These are phyloP conservation scores for Leptographium radiaticola DNA, from an alignment of 2,329 filamentous ascomycete genomes.

Conservation along the genomic window DNA sequence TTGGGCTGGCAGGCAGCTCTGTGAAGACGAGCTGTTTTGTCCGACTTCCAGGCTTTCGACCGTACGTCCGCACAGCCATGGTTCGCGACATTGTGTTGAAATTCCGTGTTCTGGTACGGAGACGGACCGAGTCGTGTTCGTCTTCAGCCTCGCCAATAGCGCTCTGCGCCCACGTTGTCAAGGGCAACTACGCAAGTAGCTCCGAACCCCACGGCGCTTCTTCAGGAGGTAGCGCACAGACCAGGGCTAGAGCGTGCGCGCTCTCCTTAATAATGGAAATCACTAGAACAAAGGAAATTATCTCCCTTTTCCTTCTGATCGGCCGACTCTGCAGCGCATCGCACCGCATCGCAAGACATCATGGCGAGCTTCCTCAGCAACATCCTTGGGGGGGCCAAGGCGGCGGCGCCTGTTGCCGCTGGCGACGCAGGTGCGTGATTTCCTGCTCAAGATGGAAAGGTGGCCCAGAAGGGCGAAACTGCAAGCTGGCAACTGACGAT, in stretches of 20 bases:
- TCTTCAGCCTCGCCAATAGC: background rate
- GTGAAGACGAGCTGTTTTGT: constrained; percentile 33
- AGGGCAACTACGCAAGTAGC: background rate
- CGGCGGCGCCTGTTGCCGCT: constrained; percentile 34
- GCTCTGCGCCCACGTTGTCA: background rate
- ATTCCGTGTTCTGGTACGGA: background rate
- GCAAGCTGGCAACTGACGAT: background rate
- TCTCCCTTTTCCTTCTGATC: background rate
- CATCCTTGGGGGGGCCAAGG: constrained; percentile 56
- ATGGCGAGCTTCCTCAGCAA: constrained; percentile 53
- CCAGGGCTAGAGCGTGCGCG: background rate
- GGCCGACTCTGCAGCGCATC: background rate
- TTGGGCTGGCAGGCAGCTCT: constrained; percentile 37
- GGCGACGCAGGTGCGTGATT: constrained; percentile 49
- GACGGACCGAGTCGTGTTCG: too few species aligned
- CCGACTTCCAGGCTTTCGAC: constrained; percentile 30
- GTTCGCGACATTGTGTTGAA: constrained; percentile 28
- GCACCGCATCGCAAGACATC: constrained; percentile 8
- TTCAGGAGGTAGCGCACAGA: background rate
- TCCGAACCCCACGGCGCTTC: background rate
- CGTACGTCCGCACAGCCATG: constrained; percentile 33
- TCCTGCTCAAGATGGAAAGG: background rate
- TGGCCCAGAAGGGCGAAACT: background rate
- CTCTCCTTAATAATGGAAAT: constrained; percentile 1
- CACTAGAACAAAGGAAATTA: background rate